Conservation (phyloP, 73 alveolate genomes). For the Paramecium sexaurelia region DNA sequence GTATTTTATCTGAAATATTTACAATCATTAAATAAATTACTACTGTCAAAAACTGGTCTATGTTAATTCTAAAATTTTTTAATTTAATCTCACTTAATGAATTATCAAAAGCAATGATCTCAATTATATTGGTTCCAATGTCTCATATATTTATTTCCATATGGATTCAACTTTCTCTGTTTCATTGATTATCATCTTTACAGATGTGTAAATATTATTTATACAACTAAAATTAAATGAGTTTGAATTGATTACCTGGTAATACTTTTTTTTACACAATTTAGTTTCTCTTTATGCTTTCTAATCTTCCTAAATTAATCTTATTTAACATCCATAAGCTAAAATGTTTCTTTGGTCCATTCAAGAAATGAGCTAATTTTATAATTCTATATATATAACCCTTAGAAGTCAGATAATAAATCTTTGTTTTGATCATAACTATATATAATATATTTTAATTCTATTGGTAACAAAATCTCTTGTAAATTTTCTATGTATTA, state of each 20-base stretch:
- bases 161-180: background rate
- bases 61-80: background rate
- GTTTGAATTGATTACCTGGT: background rate
- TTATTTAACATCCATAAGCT: background rate
- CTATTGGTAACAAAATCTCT: background rate
- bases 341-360: background rate
- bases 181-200: background rate
- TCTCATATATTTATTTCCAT: background rate
- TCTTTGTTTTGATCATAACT: conserved; percentile 21
- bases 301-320: background rate
- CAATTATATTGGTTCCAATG: background rate
- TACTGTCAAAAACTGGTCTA: background rate
- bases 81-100: background rate
- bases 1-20: background rate
- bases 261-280: background rate
- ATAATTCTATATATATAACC: background rate
- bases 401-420: background rate
- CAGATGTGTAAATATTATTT: background rate
- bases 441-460: background rate
- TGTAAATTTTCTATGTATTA: background rate
- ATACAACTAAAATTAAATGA: background rate
- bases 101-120: background rate
- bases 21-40: background rate
- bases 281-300: background rate
- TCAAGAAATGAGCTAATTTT: background rate